A percentile compares a stretch with the other conserved stretches of the same genome.
phyloP scores from a whole-genome alignment of 306 rosid genomes.

The Sicyos baderoa region DNA sequence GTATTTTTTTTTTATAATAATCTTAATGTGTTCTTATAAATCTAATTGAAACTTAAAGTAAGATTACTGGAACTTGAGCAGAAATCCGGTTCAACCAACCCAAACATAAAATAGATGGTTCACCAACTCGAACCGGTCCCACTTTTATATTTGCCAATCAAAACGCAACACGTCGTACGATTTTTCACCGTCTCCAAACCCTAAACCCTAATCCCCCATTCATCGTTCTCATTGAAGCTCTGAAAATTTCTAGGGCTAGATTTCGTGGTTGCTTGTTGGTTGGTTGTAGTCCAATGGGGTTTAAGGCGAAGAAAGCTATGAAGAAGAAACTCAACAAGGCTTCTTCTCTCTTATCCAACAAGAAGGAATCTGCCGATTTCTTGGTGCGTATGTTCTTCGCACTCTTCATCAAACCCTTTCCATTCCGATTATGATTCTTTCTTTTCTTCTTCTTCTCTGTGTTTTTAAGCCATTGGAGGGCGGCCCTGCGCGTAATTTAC shows the following conservation, averaged over 20 bases:
- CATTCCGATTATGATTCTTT: background rate
- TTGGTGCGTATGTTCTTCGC: conserved; percentile 36
- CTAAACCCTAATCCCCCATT: background rate
- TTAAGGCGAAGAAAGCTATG: conserved; percentile 69
- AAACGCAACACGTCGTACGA: background rate
- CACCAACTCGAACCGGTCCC: no score
- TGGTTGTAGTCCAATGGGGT: conserved; percentile 37
- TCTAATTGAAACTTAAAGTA: no score
- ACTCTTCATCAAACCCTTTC: background rate
- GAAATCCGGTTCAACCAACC: no score
- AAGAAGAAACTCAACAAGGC: conserved; percentile 55
- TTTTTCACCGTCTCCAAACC: background rate
- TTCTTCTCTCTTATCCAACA: conserved; percentile 20
- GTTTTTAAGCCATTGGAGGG: conserved; percentile 57
- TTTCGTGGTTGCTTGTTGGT: background rate
- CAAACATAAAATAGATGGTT: no score
- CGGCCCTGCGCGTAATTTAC: conserved; percentile 49
- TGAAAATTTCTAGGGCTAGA: background rate
- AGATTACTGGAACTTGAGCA: no score
- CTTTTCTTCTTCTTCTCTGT: background rate
- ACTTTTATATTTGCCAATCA: background rate
- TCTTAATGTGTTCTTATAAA: no score
- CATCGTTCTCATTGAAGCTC: background rate
- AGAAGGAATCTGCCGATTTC: conserved; percentile 45
- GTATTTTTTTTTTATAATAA: no score